Evolutionary conservation across 2,329 filamentous ascomycete species (phyloP).

Genomic region (Knoxdaviesia proteae): DNA sequence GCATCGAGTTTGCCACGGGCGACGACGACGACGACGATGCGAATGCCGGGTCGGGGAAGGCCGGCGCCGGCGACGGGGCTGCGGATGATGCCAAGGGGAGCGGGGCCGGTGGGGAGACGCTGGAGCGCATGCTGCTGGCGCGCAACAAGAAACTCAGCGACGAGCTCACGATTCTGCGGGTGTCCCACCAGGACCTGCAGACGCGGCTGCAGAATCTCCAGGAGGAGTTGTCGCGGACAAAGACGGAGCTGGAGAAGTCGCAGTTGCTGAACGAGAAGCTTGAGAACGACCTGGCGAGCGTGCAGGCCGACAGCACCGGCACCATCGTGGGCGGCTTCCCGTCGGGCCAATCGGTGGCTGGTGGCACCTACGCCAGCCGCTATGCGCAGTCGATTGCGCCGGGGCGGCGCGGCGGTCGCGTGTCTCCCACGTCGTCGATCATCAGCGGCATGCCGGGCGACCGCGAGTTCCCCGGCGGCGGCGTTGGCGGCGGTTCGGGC

Average conservation of each 20-base stretch:
- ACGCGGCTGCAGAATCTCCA: conserved; percentile 59
- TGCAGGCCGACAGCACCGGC: conserved; percentile 64
- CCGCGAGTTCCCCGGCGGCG: conserved; percentile 46
- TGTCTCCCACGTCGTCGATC: conserved; percentile 90
- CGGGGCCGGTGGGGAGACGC: conserved; percentile 44
- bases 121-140: conserved; percentile 78
- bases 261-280: conserved; percentile 71
- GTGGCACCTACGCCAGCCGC: conserved; percentile 64
- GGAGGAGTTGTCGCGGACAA: conserved; percentile 63
- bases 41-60: conserved; percentile 12
- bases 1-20: conserved; percentile 87
- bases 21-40: conserved; percentile 44
- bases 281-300: conserved; percentile 72
- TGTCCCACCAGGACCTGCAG: conserved; percentile 86
- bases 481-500: conserved; percentile 33
- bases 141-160: conserved; percentile 94
- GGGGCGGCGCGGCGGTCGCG: conserved; percentile 42
- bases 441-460: conserved; percentile 54
- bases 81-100: conserved; percentile 19
- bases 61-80: conserved; percentile 6
- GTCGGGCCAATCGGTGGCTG: conserved; percentile 71
- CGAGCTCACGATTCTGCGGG: conserved; percentile 76
- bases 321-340: conserved; percentile 31
- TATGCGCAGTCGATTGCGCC: conserved; percentile 44
- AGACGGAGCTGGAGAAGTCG: conserved; percentile 68